Base-by-base conservation (phyloP, 1,139 yeast species). In the Sugiyamaella sp. region DNA sequence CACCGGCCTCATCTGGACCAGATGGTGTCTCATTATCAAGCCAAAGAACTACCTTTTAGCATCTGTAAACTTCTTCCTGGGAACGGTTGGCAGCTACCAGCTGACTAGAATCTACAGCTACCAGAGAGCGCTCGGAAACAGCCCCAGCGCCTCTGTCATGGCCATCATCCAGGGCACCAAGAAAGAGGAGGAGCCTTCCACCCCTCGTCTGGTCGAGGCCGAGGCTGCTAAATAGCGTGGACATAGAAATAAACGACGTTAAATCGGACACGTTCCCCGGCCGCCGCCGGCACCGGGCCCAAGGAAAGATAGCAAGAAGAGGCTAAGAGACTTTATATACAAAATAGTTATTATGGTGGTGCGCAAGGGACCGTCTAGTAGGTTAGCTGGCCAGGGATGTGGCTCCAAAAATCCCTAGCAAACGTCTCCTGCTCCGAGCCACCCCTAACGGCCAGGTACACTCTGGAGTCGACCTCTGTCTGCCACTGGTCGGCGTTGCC, bases 1-100 rank as follows among this genome's bases (percentile, higher is more conserved):
- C 47, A 93, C 99, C 1, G 99, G 98, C 54, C 83, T 82, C 53
- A 90, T 93, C 65, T 93, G 99, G 99, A 93, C 99, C 45, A 84
- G 99, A 71, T 93, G 99, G 99, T 91, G 97, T 29, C 81, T 90
- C 72, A 95, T 90, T 59, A 93, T 93, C 69, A 84, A 77, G 64
- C 99, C 99, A 51, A 86, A 88, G 73, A 93, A 93, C 74, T 78
- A 80, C 63, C 76, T 93, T 57, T 79, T 93, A 63, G 99, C 98
- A 3, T 84, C 95, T 29, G 99, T 93, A 57, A 93, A 93, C 74
- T 89, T 90, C 78, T 93, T 93, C 78, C 77, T 93, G 58, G 97
- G 96, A 25, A 76, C 85, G 39, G 96, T 95, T 44, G 97, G 97
- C 2, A 89, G 95, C 29, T 82, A 78, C 70, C 99, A 93, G 76